Evolutionary conservation across 2,329 filamentous ascomycete species (phyloP), one percentile per base, ranked within the genome.

Genomic region (Xylariaceae sp.): DNA sequence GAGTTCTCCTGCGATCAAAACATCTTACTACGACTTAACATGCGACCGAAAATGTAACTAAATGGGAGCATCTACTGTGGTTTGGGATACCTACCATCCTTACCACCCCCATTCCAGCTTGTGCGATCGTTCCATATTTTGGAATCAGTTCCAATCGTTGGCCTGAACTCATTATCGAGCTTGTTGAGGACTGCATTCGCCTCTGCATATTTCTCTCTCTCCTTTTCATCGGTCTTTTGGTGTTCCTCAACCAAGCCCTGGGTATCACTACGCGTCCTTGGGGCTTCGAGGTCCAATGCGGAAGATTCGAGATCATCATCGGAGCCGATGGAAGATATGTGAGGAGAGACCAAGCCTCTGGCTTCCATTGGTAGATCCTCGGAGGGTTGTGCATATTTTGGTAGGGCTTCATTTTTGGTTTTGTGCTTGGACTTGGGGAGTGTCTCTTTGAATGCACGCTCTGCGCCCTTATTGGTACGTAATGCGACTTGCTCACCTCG

Each of bases 321-420:
- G 8, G 37, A 39, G 7, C 15, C 17, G 3, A 39, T 9, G 12
- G 37, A 39, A 3, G 16, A 16, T 17, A 34, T 16, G 6, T 4
- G 12, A 15, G 37, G 37, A 3, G 37, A 39, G 18, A 39, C 37
- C 17, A 39, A 11, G n/a, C 37, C 37, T 15, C 30, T 22, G 4
- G 37, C 37, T 16, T 39, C 29, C 16, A 18, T 17, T 4, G 30
- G 30, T 17, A 32, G 6, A n/a, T n/a, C 12, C 15, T 32, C 30
- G 6, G 30, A 6, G 15, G 30, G 6, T 17, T 32, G 30, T n/a
- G 12, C 30, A n/a, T 7, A 6, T n/a, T 13, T n/a, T n/a, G 15
- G 30, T 9, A n/a, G 6, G 15, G 7, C 30, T 13, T 32, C 30
- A 19, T 35, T n/a, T 17, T 8, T 13, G 34, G 19, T n/a, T 17